These are phyloP conservation scores for Copromyces sp. DNA, from an alignment of 495 filamentous ascomycete species.

Conservation along the genomic window DNA sequence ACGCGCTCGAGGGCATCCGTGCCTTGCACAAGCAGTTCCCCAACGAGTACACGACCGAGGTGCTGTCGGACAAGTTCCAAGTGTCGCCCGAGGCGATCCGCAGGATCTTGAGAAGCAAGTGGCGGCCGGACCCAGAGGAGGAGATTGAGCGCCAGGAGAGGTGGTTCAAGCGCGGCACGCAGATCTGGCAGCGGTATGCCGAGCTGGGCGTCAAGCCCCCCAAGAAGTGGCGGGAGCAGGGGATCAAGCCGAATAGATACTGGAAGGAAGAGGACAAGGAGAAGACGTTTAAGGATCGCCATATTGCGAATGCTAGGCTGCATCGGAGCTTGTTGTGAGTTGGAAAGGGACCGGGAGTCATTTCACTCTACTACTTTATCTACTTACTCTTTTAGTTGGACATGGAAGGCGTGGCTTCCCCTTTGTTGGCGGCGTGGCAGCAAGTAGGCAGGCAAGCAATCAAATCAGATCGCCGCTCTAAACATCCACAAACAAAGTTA, in stretches of 20 bases:
- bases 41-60: slow-evolving; percentile 58
- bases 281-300: slow-evolving; percentile 7
- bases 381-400: neutral
- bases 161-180: slow-evolving; percentile 72
- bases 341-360: neutral
- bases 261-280: slow-evolving; percentile 21
- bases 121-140: slow-evolving; percentile 59
- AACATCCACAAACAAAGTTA: neutral
- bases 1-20: slow-evolving; percentile 78
- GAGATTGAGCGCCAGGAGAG: slow-evolving; percentile 47
- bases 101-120: slow-evolving; percentile 75
- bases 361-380: neutral
- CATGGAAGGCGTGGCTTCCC: neutral
- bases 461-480: neutral
- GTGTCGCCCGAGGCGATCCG: slow-evolving; percentile 79
- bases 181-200: slow-evolving; percentile 64
- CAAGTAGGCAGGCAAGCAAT: neutral
- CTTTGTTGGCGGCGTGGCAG: neutral
- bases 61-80: slow-evolving; percentile 70
- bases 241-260: slow-evolving; percentile 40
- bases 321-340: neutral
- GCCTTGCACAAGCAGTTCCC: slow-evolving; percentile 67
- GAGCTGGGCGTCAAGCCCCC: slow-evolving; percentile 61
- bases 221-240: slow-evolving; percentile 54
- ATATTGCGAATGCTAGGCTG: neutral